Base-by-base conservation (phyloP, 257 asterid species). In the Catharanthus roseus region DNA sequence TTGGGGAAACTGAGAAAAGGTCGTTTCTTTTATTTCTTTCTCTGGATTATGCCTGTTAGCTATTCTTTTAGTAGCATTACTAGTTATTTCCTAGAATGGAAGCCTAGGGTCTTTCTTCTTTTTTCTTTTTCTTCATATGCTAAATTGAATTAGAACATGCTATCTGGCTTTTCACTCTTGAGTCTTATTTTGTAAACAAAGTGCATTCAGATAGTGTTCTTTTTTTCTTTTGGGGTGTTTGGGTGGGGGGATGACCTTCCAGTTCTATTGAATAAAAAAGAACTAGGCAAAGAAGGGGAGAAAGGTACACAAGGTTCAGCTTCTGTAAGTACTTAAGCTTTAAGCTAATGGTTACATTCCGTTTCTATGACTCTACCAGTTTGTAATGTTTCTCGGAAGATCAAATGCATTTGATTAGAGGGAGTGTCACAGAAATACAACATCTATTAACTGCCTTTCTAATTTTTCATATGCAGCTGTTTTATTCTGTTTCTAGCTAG, bases 1-100 rank as follows among this genome's bases (percentile, higher is more conserved):
- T 68, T 68, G 93, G 96, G 67, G 97, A 91, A 77, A 81, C 95
- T 70, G 99, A 95, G 88, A 91, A 89, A 85, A 85, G 99, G 99
- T 93, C 73, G 34, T 62, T 51, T 0, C 39, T 34, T 38, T 62
- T 21, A n/a, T 61, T 28, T 21, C 28, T 61, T 34, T 36, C 28
- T 34, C 67, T 62, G 8, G 47, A 5, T 62, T 34, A 21, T 18
- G 9, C 28, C 21, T 47, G 13, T 65, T 53, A 26, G 53, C 23
- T 68, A 44, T 45, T 63, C 16, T 60, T 47, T 42, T 19, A 1
- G 2, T 56, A 50, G 21, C 28, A 26, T 38, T 16, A 16, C 66
- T 55, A 36, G 13, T 70, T 21, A n/a, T 55, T 23, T 39, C 34
- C 24, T 42, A 31, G 24, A 54, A 69, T 11, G 33, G 11, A 28